Percentiles rank a stretch among this genome's conserved stretches.
Conservation (phyloP, 1,284 basidiomycete species). For the Trichosporon coremiiforme region DNA sequence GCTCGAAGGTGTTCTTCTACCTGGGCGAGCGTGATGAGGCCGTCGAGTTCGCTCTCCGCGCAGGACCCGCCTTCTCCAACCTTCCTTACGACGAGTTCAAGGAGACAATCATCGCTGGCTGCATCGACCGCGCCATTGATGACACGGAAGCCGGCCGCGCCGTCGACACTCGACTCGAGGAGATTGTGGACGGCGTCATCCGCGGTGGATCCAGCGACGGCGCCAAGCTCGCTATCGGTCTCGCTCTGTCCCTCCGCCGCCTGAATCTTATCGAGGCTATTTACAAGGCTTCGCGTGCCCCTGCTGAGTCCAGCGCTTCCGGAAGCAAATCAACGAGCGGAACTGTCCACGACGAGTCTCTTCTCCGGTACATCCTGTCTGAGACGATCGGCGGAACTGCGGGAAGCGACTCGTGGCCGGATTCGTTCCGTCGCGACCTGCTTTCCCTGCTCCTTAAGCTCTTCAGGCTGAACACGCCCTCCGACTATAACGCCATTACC, state of each 20-base stretch:
- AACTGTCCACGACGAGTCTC: conserved; percentile 65
- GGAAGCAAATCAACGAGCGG: conserved; percentile 33
- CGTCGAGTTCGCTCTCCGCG: conserved; percentile 85
- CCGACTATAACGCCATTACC: conserved; percentile 75
- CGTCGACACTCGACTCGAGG: conserved; percentile 74
- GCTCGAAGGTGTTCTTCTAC: conserved; percentile 95
- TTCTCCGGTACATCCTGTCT: conserved; percentile 87
- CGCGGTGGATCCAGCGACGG: conserved; percentile 77
- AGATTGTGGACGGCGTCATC: conserved; percentile 86
- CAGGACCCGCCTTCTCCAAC: conserved; percentile 79
- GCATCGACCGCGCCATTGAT: conserved; percentile 85
- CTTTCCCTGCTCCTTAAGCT: conserved; percentile 69
- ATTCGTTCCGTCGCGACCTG: conserved; percentile 59
- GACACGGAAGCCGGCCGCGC: conserved; percentile 57
- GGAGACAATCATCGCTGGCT: conserved; percentile 90
- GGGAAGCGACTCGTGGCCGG: conserved; percentile 52
- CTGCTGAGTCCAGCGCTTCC: conserved; percentile 34
- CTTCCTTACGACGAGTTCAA: conserved; percentile 80
- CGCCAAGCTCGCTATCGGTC: conserved; percentile 87
- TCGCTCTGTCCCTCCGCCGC: conserved; percentile 84
- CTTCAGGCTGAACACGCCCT: conserved; percentile 68
- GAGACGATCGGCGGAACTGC: conserved; percentile 69
- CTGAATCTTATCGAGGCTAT: conserved; percentile 80
- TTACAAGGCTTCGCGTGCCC: conserved; percentile 58
- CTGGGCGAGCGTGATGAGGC: conserved; percentile 91